Evolutionary conservation across 208 protist species (phyloP), one percentile per base, ranked within the genome.

Genomic region (Leishmania guyanensis): DNA sequence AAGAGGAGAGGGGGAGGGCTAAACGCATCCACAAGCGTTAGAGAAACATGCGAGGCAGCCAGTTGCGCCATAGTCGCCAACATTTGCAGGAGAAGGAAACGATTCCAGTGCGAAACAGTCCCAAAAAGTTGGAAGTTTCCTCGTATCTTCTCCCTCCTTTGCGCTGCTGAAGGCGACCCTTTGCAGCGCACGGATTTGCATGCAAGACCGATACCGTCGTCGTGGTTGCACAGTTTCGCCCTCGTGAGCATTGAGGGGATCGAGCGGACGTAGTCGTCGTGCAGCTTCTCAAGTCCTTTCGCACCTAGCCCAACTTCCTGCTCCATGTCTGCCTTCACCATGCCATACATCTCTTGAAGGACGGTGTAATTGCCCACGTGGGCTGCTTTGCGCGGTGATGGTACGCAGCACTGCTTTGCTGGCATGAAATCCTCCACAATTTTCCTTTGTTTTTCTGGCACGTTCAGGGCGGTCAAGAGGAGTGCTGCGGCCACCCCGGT

Each of bases 401-500:
- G 75, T 5, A 72, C 62, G 66, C 75, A 89, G 77, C 58, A 83
- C 20, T 81, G 65, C 46, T 88, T 88, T 5, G 75, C 85, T 58
- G 76, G 56, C 29, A 88, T 68, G 54, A 88, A 92, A 76, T 92
- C 89, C 17, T 86, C 89, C 70, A 89, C 43, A 46, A 3, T 46
- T 46, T 81, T 2, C 91, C 75, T n/a, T 77, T 85, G 29, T 12
- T 54, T 46, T 0, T 73, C 39, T 4, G 89, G 84, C 36, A 92
- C 87, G 26, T 83, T 80, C 17, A 90, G 83, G 17, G 80, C 70
- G 51, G 78, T 78, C 62, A 92, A 84, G 43, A 92, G 77, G 58
- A 92, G 79, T 26, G 89, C 89, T 29, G 84, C 81, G 16, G 75
- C 87, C 58, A 89, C 58, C 26, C 89, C 89, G 5, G 89, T 91